These are phyloP conservation scores for Rhizophora apiculata DNA, from an alignment of 345 rosid species.

Conservation along the genomic window DNA sequence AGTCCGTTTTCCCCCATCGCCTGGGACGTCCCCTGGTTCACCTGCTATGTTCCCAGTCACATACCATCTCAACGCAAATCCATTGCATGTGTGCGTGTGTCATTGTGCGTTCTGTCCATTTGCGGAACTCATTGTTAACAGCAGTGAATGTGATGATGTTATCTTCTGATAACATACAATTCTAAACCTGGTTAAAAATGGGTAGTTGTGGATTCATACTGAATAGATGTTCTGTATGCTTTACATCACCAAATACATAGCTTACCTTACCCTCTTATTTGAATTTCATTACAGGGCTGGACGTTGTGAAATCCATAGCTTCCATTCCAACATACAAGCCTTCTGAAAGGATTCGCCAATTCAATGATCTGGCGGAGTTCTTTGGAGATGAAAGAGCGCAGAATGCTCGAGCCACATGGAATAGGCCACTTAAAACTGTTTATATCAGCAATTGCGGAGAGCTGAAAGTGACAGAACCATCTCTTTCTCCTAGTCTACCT, in stretches of 20 bases:
- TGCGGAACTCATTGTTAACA: too few relatives aligned
- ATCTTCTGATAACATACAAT: too few relatives aligned
- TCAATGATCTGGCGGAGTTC: constrained; percentile 71
- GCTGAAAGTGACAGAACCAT: constrained; percentile 71
- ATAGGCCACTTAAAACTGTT: constrained; percentile 72
- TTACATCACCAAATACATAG: not conserved
- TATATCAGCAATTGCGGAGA: constrained; percentile 76
- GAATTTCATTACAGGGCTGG: constrained; percentile 52
- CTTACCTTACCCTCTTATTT: constrained; percentile 2
- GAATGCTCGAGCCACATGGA: constrained; percentile 67
- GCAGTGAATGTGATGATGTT: too few relatives aligned
- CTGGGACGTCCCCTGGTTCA: too few relatives aligned
- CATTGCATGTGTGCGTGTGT: too few relatives aligned
- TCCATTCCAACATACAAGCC: constrained; percentile 77
- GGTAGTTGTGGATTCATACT: not conserved
- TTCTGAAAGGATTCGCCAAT: constrained; percentile 54
- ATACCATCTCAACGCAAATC: too few relatives aligned
- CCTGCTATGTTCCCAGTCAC: too few relatives aligned
- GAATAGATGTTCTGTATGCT: not conserved
- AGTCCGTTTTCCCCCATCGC: too few relatives aligned
- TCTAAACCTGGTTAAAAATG: not conserved
- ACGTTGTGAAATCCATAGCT: constrained; percentile 71
- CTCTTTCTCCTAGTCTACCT: constrained; percentile 67
- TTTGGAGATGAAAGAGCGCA: constrained; percentile 87
- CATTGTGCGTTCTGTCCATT: too few relatives aligned